Evolutionary conservation across 2,329 filamentous ascomycete species (phyloP), one percentile per base, ranked within the genome.

Genomic region (Madurella mycetomatis): DNA sequence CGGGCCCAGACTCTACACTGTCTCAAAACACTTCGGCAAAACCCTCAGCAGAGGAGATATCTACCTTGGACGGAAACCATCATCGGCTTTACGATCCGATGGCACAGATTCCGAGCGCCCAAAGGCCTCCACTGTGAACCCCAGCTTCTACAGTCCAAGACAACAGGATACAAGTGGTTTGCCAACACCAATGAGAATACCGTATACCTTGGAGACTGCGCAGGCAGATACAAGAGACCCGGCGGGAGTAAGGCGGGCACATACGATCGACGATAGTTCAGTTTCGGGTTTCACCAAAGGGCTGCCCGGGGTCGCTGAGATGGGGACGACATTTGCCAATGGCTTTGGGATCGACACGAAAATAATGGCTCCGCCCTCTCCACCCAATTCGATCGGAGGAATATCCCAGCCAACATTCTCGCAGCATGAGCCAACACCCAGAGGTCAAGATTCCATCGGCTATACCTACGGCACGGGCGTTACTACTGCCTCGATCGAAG

Each of bases 11-110:
- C 1, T 47, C 1, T 56, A 60, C 49, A 58, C 58, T 11, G 49
- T 55, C 30, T 58, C 60, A 7, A 56, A 37, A 25, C 54, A 58
- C 39, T 55, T 60, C 25, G 58, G 58, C 44, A 56, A 49, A 42
- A 56, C 54, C 11, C 43, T 60, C 15, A 46, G 30, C 16, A 49
- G 34, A 34, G 41, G 13, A 9, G 57, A 59, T 51, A 53, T 52
- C 7, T 44, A 58, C 31, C n/a, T 47, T 5, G 25, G 37, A 2
- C 31, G 39, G 15, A 39, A 17, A 3, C n/a, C 42, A 19, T 50
- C 49, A 8, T 34, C 39, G 2, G 25, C 19, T 12, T 17, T 32
- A 5, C 45, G n/a, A 17, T 9, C 43, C 2, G 40, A 12, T 17
- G 34, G 43, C 4, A 7, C 46, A 5, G 5, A 30, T n/a, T 2